Conservation (phyloP, 495 filamentous ascomycete genomes). For the Lepidopterella palustris region DNA sequence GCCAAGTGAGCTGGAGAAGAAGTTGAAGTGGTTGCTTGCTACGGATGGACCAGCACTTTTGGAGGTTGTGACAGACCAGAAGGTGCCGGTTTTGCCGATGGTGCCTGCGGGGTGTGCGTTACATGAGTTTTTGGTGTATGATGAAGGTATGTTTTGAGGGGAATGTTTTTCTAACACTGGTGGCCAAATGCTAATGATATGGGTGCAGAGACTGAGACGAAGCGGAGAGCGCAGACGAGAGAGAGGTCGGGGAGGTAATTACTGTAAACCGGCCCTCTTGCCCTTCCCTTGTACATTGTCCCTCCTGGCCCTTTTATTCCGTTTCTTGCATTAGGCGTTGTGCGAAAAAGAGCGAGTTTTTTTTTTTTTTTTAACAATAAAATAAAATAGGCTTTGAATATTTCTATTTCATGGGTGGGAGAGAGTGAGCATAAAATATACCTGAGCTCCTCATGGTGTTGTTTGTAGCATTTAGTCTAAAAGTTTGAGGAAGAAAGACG, state of each 20-base stretch:
- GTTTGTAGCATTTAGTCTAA: too few relatives aligned
- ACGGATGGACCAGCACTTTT: constrained; percentile 42
- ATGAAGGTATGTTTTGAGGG: constrained; percentile 63
- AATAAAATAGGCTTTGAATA: too few relatives aligned
- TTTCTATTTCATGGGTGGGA: too few relatives aligned
- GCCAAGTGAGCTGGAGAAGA: constrained; percentile 67
- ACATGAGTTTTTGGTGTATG: constrained; percentile 91
- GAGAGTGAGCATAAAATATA: too few relatives aligned
- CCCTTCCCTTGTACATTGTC: background rate
- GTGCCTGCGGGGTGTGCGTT: constrained; percentile 79
- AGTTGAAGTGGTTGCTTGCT: constrained; percentile 83
- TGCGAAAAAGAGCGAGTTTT: too few relatives aligned
- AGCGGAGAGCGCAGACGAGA: constrained; percentile 64
- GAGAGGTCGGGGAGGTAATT: constrained; percentile 51
- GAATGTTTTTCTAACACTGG: too few relatives aligned
- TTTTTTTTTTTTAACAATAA: too few relatives aligned
- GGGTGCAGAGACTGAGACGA: constrained; percentile 62
- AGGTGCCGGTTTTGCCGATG: constrained; percentile 98
- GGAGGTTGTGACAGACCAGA: constrained; percentile 56
- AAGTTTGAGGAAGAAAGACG: too few relatives aligned
- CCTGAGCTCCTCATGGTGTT: too few relatives aligned
- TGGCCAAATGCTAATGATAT: background rate
- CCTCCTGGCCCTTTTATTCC: background rate
- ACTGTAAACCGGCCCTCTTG: background rate
- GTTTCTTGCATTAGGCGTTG: constrained; percentile 5